These are phyloP conservation scores for Leptodermis oblonga DNA, from an alignment of 257 asterid genomes.

Conservation along the genomic window DNA sequence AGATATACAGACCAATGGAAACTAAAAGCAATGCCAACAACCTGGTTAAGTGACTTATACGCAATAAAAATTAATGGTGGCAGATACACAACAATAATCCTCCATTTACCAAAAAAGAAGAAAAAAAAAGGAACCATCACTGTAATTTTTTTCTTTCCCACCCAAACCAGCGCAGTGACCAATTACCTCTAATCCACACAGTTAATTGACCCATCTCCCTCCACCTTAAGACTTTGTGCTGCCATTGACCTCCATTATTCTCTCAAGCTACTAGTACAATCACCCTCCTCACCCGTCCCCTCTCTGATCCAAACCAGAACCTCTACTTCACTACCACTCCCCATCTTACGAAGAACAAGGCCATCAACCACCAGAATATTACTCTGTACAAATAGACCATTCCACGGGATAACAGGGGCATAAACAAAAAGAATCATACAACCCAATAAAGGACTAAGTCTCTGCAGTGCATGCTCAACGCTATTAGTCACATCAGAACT, in stretches of 20 bases:
- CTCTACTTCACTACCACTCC: neutral
- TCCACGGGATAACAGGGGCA: neutral
- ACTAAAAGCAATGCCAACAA: neutral
- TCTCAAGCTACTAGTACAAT: no score
- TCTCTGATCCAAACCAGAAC: neutral
- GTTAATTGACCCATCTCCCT: no score
- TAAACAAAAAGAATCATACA: neutral
- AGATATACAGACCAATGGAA: neutral
- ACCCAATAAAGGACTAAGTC: neutral
- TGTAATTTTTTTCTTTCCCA: no score
- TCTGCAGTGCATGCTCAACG: neutral
- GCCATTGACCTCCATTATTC: no score
- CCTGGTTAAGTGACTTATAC: neutral
- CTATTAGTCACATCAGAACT: neutral
- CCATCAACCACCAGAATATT: neutral
- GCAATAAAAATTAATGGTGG: neutral
- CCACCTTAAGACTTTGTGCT: no score
- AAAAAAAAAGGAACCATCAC: no score
- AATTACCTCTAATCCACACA: no score
- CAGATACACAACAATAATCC: neutral
- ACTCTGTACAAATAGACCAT: neutral
- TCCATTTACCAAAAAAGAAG: neutral
- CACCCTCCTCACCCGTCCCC: no score
- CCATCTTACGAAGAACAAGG: neutral
- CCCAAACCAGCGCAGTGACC: no score